Evolutionary conservation across 2,329 filamentous ascomycete genomes (phyloP).

Genomic region (Sordariomycetes sp.): DNA sequence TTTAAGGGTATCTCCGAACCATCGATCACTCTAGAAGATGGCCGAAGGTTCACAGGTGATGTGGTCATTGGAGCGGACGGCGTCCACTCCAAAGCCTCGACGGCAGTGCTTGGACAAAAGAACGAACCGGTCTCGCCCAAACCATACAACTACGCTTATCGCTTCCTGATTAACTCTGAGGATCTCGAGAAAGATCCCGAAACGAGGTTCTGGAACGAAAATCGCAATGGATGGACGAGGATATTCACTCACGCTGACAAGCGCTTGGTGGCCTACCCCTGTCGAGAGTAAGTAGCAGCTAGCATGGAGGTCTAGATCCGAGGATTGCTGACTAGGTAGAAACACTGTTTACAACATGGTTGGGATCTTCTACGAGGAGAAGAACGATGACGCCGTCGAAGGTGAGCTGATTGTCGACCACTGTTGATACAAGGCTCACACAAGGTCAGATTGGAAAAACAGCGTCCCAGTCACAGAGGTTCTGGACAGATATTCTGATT

Average conservation of each 20-base stretch:
- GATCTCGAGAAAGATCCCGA: slow-evolving; percentile 18
- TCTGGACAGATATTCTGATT: slow-evolving; percentile 1
- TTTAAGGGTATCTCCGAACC: slow-evolving; percentile 14
- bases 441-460: neutral
- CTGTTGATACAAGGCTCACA: neutral
- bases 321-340: slow-evolving; percentile 1
- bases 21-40: slow-evolving; percentile 17
- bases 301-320: too few species aligned
- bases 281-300: slow-evolving; percentile 13
- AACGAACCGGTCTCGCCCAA: slow-evolving; percentile 15
- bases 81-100: slow-evolving; percentile 22
- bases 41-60: slow-evolving; percentile 19
- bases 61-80: slow-evolving; percentile 36
- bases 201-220: slow-evolving; percentile 19
- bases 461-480: neutral
- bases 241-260: slow-evolving; percentile 14
- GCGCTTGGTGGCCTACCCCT: slow-evolving; percentile 22
- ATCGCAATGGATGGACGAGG: slow-evolving; percentile 13
- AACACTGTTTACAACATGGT: slow-evolving; percentile 3
- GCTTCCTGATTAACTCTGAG: slow-evolving; percentile 21
- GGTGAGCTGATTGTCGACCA: too few species aligned
- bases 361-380: neutral
- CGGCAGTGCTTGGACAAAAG: slow-evolving; percentile 15
- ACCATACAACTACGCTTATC: slow-evolving; percentile 22
- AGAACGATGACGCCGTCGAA: neutral